These are phyloP conservation scores for Fraxinus velutina DNA, from an alignment of 305 asterid species.

Conservation along the genomic window DNA sequence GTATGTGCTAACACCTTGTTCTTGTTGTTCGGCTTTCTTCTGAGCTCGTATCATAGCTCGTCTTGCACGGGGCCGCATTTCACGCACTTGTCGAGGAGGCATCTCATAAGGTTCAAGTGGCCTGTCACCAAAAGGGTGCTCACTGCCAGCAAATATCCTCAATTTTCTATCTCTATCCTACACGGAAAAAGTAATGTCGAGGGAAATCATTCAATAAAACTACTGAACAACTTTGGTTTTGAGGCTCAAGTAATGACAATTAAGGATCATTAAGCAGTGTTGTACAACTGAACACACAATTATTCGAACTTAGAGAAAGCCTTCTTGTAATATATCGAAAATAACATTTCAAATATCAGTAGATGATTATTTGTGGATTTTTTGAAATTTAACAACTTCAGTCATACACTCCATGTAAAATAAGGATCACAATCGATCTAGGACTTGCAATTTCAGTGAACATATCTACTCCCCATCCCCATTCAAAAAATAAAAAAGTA, in stretches of 20 bases:
- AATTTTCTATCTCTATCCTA: constrained; percentile 76
- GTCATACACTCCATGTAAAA: neutral
- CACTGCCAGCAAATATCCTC: constrained; percentile 75
- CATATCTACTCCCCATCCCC: neutral
- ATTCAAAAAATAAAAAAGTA: neutral
- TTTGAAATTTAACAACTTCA: neutral
- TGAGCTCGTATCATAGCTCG: constrained; percentile 91
- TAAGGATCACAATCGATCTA: neutral
- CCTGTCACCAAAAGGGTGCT: constrained; percentile 87
- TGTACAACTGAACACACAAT: neutral
- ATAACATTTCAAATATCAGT: neutral
- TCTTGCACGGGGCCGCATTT: constrained; percentile 81
- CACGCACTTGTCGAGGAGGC: constrained; percentile 89
- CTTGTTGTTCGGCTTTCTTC: constrained; percentile 74
- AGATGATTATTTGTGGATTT: neutral
- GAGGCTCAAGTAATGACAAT: neutral
- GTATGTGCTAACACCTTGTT: constrained; percentile 42
- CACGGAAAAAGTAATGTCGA: neutral
- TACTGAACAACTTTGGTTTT: neutral
- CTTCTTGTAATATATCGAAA: neutral
- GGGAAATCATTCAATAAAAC: constrained; percentile 3
- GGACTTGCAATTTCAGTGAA: neutral
- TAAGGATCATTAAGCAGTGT: neutral
- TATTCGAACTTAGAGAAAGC: neutral
- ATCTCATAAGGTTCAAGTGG: constrained; percentile 61